Percentiles rank a stretch among this genome's conserved stretches.
phyloP scores from a whole-genome alignment of 805 yeast species.

The Hanseniaspora clermontiae region DNA sequence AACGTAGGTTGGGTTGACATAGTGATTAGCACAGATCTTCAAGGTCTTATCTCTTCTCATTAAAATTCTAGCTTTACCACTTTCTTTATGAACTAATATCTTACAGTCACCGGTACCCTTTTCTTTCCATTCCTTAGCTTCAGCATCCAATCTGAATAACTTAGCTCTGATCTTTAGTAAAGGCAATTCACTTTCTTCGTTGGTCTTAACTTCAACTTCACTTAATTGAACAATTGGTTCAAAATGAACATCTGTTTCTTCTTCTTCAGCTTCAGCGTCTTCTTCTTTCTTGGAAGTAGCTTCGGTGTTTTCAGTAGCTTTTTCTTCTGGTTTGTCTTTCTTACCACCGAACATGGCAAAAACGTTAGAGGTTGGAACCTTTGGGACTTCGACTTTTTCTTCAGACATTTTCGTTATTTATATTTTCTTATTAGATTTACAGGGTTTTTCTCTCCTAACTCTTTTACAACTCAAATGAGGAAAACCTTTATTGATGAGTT shows the following conservation, averaged over 20 bases:
- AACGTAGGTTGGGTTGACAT: constrained; percentile 65
- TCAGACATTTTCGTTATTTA: constrained; percentile 19
- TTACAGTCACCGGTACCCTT: constrained; percentile 98
- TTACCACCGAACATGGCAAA: constrained; percentile 79
- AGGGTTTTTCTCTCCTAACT: background rate
- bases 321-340: constrained; percentile 29
- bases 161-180: constrained; percentile 84
- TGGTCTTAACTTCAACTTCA: constrained; percentile 91
- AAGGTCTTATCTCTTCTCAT: constrained; percentile 99
- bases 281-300: constrained; percentile 3
- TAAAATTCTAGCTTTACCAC: constrained; percentile 73
- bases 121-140: constrained; percentile 92
- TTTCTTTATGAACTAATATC: constrained; percentile 75
- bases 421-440: constrained; percentile 20
- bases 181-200: constrained; percentile 81
- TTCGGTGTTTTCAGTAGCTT: constrained; percentile 22
- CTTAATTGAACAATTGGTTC: constrained; percentile 93
- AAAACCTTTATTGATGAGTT: background rate
- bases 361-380: constrained; percentile 67
- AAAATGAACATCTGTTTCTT: constrained; percentile 67
- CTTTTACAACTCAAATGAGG: background rate
- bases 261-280: constrained; percentile 22
- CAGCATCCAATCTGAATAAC: constrained; percentile 77
- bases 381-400: constrained; percentile 18
- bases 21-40: constrained; percentile 96